Conservation (phyloP, 495 filamentous ascomycete genomes). For the Penicillium angulare region DNA sequence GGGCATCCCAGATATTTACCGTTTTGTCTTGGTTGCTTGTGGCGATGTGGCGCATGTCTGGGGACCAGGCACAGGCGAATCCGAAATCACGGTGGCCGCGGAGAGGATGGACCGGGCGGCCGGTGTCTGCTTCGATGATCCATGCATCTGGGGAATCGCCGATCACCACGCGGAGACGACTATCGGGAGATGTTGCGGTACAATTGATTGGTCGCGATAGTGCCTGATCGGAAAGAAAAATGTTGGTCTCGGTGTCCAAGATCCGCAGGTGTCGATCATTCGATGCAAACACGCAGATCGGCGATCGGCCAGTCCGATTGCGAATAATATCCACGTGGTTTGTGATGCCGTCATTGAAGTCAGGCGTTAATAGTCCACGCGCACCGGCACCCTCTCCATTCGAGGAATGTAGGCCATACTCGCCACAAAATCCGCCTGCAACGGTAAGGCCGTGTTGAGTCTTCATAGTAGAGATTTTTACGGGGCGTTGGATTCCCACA, state of each 20-base stretch:
- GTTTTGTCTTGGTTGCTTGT: constrained; percentile 88
- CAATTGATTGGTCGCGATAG: constrained; percentile 79
- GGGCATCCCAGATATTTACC: constrained; percentile 82
- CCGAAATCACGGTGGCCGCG: constrained; percentile 75
- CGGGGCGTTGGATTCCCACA: constrained; percentile 34
- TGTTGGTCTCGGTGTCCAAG: constrained; percentile 69
- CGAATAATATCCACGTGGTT: constrained; percentile 78
- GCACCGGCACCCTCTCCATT: constrained; percentile 64
- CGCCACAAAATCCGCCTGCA: constrained; percentile 77
- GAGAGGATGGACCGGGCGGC: constrained; percentile 55
- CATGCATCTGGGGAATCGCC: constrained; percentile 59
- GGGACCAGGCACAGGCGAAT: constrained; percentile 90
- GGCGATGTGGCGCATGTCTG: constrained; percentile 83
- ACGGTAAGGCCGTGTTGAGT: constrained; percentile 67
- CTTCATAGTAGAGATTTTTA: constrained; percentile 70
- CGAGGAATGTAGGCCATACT: constrained; percentile 67
- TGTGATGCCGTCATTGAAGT: constrained; percentile 67
- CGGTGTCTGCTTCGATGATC: constrained; percentile 64
- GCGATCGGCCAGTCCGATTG: constrained; percentile 57
- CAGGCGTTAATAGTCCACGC: constrained; percentile 40
- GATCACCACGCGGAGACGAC: constrained; percentile 76
- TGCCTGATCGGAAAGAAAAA: constrained; percentile 56
- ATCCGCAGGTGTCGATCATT: constrained; percentile 78
- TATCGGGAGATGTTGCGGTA: constrained; percentile 74
- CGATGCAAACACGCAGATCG: constrained; percentile 74